A percentile compares a stretch with the other conserved stretches of the same genome.
phyloP scores from a whole-genome alignment of 2,329 filamentous ascomycete genomes.

The Hypoxylon sp. region DNA sequence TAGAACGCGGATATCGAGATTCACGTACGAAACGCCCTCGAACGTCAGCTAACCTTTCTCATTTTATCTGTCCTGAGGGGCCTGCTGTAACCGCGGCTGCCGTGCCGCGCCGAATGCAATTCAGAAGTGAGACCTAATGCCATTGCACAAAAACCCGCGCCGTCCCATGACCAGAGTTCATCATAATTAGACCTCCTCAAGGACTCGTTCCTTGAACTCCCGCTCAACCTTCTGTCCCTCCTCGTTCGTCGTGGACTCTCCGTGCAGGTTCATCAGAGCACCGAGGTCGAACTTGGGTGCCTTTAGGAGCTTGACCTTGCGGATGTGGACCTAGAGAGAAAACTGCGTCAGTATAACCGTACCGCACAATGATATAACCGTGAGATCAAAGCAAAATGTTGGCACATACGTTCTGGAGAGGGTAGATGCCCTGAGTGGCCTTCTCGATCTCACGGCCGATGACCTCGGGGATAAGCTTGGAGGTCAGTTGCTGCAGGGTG shows the following conservation, averaged over 20 bases:
- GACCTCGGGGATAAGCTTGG: conserved; percentile 99
- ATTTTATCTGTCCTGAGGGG: conserved; percentile 53
- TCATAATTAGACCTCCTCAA: conserved; percentile 87
- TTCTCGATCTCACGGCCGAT: conserved; percentile 99
- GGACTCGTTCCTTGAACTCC: conserved; percentile 98
- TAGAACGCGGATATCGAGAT: neutral
- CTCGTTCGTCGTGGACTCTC: conserved; percentile 96
- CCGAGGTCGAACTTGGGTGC: conserved; percentile 98
- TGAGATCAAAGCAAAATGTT: conserved; percentile 16
- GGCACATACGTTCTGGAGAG: conserved; percentile 92
- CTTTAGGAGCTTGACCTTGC: conserved; percentile 99
- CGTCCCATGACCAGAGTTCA: conserved; percentile 57
- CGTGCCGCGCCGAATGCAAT: conserved; percentile 63
- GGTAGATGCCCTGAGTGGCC: conserved; percentile 99
- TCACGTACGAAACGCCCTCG: conserved; percentile 44
- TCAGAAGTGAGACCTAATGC: conserved; percentile 61
- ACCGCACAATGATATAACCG: neutral
- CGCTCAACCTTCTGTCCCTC: conserved; percentile 98
- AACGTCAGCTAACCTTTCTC: conserved; percentile 55
- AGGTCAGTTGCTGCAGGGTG: conserved; percentile 95
- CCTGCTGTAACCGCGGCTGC: conserved; percentile 55
- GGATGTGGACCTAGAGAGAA: conserved; percentile 89
- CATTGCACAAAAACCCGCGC: conserved; percentile 61
- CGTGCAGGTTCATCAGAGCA: conserved; percentile 94
- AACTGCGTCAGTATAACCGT: conserved; percentile 53